These are phyloP conservation scores for Gautieria morchelliformis DNA, from an alignment of 768 basidiomycete genomes.

Conservation along the genomic window DNA sequence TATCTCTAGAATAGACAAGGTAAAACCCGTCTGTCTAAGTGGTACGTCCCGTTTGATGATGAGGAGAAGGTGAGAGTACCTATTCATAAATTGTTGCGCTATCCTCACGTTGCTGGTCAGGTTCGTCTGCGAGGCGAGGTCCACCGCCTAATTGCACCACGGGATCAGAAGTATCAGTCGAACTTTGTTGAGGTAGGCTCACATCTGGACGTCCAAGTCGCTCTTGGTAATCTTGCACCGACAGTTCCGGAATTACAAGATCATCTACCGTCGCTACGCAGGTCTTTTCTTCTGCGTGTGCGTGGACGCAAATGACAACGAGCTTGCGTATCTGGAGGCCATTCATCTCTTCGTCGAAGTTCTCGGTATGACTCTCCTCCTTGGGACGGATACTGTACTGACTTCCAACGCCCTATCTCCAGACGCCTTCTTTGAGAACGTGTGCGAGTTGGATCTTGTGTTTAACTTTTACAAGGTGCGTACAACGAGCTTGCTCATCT, in stretches of 20 bases:
- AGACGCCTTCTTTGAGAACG: conserved; percentile 99
- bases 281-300: conserved; percentile 98
- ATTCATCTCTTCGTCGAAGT: conserved; percentile 99
- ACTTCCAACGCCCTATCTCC: conserved; percentile 5
- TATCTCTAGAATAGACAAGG: conserved; percentile 83
- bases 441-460: conserved; percentile 94
- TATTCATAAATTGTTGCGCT: background rate
- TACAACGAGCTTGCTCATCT: background rate
- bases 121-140: conserved; percentile 93
- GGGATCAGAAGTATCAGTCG: conserved; percentile 98
- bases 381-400: conserved; percentile 1
- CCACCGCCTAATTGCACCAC: conserved; percentile 87
- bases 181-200: conserved; percentile 91
- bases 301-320: conserved; percentile 97
- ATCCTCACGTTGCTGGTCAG: conserved; percentile 29
- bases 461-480: conserved; percentile 96
- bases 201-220: background rate
- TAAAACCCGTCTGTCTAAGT: conserved; percentile 93
- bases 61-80: conserved; percentile 78
- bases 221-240: background rate
- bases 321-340: conserved; percentile 92
- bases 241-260: conserved; percentile 96
- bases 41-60: conserved; percentile 98
- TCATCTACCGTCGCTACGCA: conserved; percentile 94
- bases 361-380: conserved; percentile 50